These are phyloP conservation scores for Saccharomycopsis fibuligera DNA, from an alignment of 805 yeast species.

Conservation along the genomic window DNA sequence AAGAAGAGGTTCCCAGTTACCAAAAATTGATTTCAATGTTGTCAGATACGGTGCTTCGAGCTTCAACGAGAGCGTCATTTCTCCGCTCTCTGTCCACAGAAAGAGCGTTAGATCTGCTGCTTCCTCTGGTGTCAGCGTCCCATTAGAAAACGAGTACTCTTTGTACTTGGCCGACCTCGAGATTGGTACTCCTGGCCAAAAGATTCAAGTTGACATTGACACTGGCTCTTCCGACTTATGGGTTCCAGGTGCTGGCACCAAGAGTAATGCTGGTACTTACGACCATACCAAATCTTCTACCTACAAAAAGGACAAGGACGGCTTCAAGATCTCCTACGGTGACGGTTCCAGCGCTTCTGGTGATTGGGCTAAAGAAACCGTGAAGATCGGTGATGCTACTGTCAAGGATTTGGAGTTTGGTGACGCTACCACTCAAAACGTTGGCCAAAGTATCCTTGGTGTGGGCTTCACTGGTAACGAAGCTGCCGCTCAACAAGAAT, in stretches of 20 bases:
- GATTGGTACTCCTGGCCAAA: conserved; percentile 40
- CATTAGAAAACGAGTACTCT: conserved; percentile 32
- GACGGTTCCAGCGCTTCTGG: conserved; percentile 47
- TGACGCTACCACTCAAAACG: conserved; percentile 19
- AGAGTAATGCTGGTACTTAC: conserved; percentile 22
- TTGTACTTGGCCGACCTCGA: conserved; percentile 40
- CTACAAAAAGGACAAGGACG: conserved; percentile 27
- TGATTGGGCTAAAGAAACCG: conserved; percentile 28
- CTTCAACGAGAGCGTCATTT: background rate
- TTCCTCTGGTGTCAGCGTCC: conserved; percentile 1
- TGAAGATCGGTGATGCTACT: conserved; percentile 16
- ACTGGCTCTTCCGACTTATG: conserved; percentile 47
- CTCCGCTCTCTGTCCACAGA: background rate
- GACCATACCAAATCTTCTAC: conserved; percentile 22
- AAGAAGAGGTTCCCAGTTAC: conserved; percentile 6
- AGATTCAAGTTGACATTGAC: conserved; percentile 37
- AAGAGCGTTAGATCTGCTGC: background rate
- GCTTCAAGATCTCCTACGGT: conserved; percentile 37
- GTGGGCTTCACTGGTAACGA: conserved; percentile 17
- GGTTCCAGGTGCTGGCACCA: conserved; percentile 31
- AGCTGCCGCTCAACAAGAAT: conserved; percentile 1
- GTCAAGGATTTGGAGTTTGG: conserved; percentile 15
- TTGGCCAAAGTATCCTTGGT: conserved; percentile 13
- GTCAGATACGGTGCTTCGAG: conserved; percentile 5
- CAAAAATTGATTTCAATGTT: conserved; percentile 16